Evolutionary conservation across 176 grass and related monocot species (phyloP), one percentile per base, ranked within the genome.

Genomic region (Oryza punctata): DNA sequence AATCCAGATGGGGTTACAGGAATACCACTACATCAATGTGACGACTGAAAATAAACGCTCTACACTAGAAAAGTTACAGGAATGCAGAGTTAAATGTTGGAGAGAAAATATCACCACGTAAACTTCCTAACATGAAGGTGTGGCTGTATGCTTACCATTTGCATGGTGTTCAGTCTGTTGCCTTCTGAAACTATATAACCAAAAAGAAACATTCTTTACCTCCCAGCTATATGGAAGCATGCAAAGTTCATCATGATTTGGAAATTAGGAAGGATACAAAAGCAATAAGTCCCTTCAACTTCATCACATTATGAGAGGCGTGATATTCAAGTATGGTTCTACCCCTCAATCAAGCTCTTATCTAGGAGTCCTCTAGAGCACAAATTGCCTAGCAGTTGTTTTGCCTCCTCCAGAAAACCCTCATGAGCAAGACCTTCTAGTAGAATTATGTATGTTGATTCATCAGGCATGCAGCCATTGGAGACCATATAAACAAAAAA

Each of bases 371-470:
- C 86, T 49, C 67, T 83, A 38, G 41, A 78, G 72, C 67, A 88
- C 23, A 88, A 44, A 24, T 88, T 76, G 50, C 29, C 18, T 15
- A 79, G 43, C 21, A 88, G 54, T 46, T 83, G 67, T 37, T 67
- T 33, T 49, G 80, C 86, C 74, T 88, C 80, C 6, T 47, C 46
- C 11, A 81, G 26, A 75, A 78, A 49, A 10, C 86, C 86, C 77
- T 88, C 86, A 44, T 73, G 63, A 72, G 73, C 67, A 50, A 88
- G 30, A 49, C 86, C 86, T 70, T 83, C 73, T 15, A 88, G 60
- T 10, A 88, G 80, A 66, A 88, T 83, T 9, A 57, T 79, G 75
- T 88, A 88, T n/a, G 86, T 78, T 10, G 74, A 78, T 78, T 78
- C 80, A 32, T 67, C 77, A 18, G 86, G 80, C 86, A 88, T 88